Base-by-base conservation (phyloP, 225 moss, liverwort and hornwort species). In the Ulota crispa region DNA sequence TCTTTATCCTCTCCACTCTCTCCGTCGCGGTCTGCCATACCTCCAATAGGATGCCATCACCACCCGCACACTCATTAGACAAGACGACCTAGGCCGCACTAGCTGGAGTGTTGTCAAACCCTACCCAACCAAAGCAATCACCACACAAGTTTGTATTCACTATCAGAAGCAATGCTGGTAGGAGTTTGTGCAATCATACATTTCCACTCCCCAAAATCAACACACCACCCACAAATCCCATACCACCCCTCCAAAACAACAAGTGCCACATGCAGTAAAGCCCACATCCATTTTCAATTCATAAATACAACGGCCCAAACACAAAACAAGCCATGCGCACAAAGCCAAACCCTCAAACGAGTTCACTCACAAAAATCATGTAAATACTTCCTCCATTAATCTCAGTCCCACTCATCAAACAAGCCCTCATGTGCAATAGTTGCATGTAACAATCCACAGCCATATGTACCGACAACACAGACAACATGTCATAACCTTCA, bases 1-100 rank as follows among this genome's bases (percentile, higher is more conserved):
- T 86, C 70, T 83, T 88, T 39, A 97, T 95, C 78, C 93, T 97
- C 20, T 95, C 97, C 54, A 97, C 89, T 85, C 87, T 83, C 66
- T 95, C 92, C 4, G 94, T 93, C 43, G 97, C 90, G 23, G 84
- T 77, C 71, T 90, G 93, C 78, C 88, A 94, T 20, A 97, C 85
- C 55, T 88, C 90, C 68, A 92, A 86, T 83, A 97, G 70, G 21
- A 93, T 92, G 18, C 95, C 88, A 90, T 94, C 21, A 95, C 93
- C 52, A 87, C 90, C 18, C 97, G 88, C 1, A 95, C 84, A 60
- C 88, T 90, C 52, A 86, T 50, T 36, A 93, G 85, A 64, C 91
- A 82, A 61, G 80, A 77, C 36, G 75, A 87, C 55, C 42, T 81
- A 39, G 90, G 80, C 57, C 94, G 87, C 66, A 94, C 85, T 63